Evolutionary conservation across 164 flowering plant genomes (phyloP).

Genomic region (Tetrastigma voinierianum): DNA sequence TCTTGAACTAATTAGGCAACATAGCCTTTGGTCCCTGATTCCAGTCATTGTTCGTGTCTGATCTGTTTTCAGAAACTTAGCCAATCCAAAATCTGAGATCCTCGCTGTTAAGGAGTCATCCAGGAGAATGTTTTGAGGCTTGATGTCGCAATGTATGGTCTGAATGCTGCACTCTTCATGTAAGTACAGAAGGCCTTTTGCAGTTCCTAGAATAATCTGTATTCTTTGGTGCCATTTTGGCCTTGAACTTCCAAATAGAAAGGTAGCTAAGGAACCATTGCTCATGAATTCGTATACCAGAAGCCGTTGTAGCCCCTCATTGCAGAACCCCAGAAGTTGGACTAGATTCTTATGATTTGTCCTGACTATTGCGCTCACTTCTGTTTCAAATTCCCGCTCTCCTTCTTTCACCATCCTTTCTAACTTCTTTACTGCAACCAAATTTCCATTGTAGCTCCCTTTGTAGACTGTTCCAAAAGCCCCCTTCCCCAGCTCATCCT

Average conservation of each 20-base stretch:
- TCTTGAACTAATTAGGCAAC: conserved; percentile 42
- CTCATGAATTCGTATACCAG: conserved; percentile 30
- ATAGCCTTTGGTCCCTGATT: conserved; percentile 41
- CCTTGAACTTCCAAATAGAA: too few relatives aligned
- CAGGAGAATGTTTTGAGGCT: conserved; percentile 43
- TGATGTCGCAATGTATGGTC: conserved; percentile 46
- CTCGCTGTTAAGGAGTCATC: conserved; percentile 26
- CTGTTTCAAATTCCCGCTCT: too few relatives aligned
- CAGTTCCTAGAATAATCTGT: conserved; percentile 20
- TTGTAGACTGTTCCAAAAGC: conserved; percentile 32
- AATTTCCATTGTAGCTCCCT: conserved; percentile 7
- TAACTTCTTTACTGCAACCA: conserved; percentile 37
- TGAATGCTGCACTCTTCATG: too few relatives aligned
- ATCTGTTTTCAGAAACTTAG: conserved; percentile 27
- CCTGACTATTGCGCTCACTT: conserved; percentile 26
- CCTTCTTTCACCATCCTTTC: too few relatives aligned
- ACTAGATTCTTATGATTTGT: conserved; percentile 38
- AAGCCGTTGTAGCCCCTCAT: conserved; percentile 21
- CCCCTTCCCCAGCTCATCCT: conserved; percentile 34
- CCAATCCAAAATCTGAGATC: conserved; percentile 40
- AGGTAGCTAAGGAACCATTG: conserved; percentile 35
- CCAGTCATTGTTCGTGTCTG: conserved; percentile 28
- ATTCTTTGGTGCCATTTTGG: conserved; percentile 32
- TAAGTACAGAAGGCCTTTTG: conserved; percentile 29
- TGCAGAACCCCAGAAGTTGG: conserved; percentile 33